These are phyloP conservation scores for Thoreauomyces humboldtii DNA, from an alignment of 192 early-diverging fungal genomes.

Conservation along the genomic window DNA sequence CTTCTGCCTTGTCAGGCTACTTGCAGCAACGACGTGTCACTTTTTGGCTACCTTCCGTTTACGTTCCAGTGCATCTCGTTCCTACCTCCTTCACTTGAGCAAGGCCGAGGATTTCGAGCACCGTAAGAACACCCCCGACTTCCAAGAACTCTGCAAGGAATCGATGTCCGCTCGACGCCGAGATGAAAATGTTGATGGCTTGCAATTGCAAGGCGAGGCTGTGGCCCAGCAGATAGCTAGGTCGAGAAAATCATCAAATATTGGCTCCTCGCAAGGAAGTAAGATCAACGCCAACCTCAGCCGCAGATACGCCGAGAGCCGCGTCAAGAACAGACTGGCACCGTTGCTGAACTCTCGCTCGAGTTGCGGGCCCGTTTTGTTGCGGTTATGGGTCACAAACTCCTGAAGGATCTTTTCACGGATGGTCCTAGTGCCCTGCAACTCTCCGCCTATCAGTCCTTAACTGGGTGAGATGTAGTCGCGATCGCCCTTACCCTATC, in stretches of 20 bases:
- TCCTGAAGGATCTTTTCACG: conserved; percentile 54
- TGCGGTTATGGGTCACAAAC: conserved; percentile 49
- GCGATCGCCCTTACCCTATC: conserved; percentile 34
- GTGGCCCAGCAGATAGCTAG: conserved; percentile 49
- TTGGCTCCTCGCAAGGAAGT: no score
- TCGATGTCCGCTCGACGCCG: conserved; percentile 53
- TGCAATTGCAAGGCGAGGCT: conserved; percentile 50
- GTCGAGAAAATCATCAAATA: no score
- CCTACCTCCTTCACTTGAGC: conserved; percentile 57
- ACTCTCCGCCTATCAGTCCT: no score
- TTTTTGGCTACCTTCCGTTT: no score
- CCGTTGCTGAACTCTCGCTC: conserved; percentile 59
- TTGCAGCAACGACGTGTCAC: no score
- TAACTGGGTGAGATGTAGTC: not conserved
- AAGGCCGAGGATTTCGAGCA: conserved; percentile 56
- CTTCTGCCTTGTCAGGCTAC: conserved; percentile 56
- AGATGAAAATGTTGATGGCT: conserved; percentile 58
- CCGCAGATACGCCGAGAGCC: conserved; percentile 56
- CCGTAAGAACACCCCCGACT: conserved; percentile 62
- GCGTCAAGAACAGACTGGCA: conserved; percentile 58
- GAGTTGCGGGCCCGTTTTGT: conserved; percentile 61
- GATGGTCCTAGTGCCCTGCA: conserved; percentile 51
- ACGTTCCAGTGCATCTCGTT: no score
- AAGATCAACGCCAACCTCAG: no score
- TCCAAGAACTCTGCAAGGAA: conserved; percentile 64